These are phyloP conservation scores for Mycena vitilis DNA, from an alignment of 768 basidiomycete species.

Conservation along the genomic window DNA sequence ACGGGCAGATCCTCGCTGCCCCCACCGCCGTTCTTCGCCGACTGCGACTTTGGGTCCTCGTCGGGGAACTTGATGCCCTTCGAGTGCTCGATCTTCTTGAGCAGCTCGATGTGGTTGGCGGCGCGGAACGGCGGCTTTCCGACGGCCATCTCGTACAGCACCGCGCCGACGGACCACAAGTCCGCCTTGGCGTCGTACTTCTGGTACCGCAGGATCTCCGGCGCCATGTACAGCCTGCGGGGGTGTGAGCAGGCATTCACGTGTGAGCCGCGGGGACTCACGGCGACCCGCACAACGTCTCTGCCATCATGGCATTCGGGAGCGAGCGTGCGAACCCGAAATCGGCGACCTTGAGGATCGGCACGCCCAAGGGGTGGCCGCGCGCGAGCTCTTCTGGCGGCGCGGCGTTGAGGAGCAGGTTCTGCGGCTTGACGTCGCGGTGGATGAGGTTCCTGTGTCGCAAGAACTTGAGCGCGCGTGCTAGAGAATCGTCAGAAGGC, in stretches of 20 bases:
- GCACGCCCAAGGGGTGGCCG: conserved; percentile 92
- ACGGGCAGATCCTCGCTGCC: conserved; percentile 61
- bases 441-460: conserved; percentile 92
- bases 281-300: conserved; percentile 98
- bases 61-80: conserved; percentile 95
- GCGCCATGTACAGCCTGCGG: conserved; percentile 94
- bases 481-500: conserved; percentile 53
- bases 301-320: conserved; percentile 93
- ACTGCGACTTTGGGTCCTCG: conserved; percentile 75
- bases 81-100: conserved; percentile 93
- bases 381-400: conserved; percentile 81
- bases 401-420: conserved; percentile 89
- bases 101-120: conserved; percentile 93
- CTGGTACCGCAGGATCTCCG: conserved; percentile 96
- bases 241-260: conserved; percentile 6
- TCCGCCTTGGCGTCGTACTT: conserved; percentile 99
- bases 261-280: conserved; percentile 53
- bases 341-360: conserved; percentile 96
- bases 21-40: conserved; percentile 44
- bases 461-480: conserved; percentile 93
- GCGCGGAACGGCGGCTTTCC: conserved; percentile 96
- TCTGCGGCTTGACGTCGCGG: conserved; percentile 98
- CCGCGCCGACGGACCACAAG: conserved; percentile 97
- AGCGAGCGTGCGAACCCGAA: conserved; percentile 97
- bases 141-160: conserved; percentile 94